phyloP scores from a whole-genome alignment of 371 early-diverging fungal species.

The Vairimorpha ceranae region DNA sequence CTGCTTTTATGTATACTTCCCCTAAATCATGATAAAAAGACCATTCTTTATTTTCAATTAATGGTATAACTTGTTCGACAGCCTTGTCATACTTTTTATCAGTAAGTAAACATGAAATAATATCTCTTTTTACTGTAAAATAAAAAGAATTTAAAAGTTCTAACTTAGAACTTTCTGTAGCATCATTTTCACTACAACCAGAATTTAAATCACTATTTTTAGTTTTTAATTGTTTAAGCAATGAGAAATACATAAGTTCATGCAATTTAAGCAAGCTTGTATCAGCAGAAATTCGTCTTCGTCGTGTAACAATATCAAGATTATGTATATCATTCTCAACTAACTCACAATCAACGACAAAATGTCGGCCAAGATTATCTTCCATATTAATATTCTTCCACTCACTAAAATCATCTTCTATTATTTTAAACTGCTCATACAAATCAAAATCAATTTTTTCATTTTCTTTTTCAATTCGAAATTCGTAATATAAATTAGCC shows the following conservation, averaged over 20 bases:
- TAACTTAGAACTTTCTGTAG: not conserved
- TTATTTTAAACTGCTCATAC: not conserved
- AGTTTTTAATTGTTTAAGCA: not conserved
- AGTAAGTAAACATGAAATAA: constrained; percentile 11
- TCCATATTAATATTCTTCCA: constrained; percentile 19
- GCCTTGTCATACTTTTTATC: constrained; percentile 21
- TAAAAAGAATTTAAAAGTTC: constrained; percentile 10
- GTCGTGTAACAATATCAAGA: constrained; percentile 15
- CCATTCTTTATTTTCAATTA: constrained; percentile 55
- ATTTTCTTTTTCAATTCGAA: constrained; percentile 9
- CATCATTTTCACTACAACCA: not conserved
- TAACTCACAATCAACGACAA: constrained; percentile 38
- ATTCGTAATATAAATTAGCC: constrained; percentile 37
- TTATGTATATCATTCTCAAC: constrained; percentile 1
- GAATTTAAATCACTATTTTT: not conserved
- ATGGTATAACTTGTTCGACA: constrained; percentile 31
- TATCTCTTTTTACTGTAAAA: constrained; percentile 18
- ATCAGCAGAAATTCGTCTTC: constrained; percentile 28
- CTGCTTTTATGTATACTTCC: constrained; percentile 40
- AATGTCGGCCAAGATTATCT: constrained; percentile 4
- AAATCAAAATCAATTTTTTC: constrained; percentile 8
- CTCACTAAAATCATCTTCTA: constrained; percentile 17
- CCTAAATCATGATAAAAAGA: constrained; percentile 56
- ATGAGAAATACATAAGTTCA: constrained; percentile 12
- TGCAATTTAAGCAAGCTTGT: constrained; percentile 31